Evolutionary conservation across 208 protist genomes (phyloP).

Genomic region (Borovskyia barvae): DNA sequence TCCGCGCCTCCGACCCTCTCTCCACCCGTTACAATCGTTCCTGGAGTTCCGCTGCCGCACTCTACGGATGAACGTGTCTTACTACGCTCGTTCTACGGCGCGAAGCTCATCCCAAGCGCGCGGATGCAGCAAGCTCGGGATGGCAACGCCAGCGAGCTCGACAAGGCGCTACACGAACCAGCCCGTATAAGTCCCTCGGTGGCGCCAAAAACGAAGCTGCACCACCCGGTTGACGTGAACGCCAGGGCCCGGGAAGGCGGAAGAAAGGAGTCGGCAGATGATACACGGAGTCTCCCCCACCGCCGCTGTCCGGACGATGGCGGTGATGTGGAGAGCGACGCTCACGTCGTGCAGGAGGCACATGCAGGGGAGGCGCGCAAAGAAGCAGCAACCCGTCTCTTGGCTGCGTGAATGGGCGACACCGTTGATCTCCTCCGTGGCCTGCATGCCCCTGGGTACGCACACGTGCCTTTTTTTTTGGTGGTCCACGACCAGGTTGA

Average conservation of each 20-base stretch:
- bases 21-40: conserved; percentile 1
- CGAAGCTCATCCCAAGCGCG: conserved; percentile 21
- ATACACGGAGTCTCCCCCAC: too few relatives aligned
- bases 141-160: conserved; percentile 8
- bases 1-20: neutral
- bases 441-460: neutral
- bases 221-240: too few relatives aligned
- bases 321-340: neutral
- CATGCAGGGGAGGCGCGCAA: neutral
- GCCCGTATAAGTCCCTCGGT: too few relatives aligned
- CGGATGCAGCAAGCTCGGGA: conserved; percentile 16
- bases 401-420: conserved; percentile 12
- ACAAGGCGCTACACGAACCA: too few relatives aligned
- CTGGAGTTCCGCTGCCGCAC: conserved; percentile 22
- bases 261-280: too few relatives aligned
- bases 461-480: conserved; percentile 17
- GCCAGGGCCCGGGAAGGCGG: too few relatives aligned
- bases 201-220: too few relatives aligned
- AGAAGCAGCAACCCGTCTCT: neutral
- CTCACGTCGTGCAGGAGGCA: neutral
- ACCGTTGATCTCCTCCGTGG: conserved; percentile 15
- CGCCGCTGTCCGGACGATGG: too few relatives aligned
- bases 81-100: conserved; percentile 20
- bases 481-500: conserved; percentile 22
- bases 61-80: conserved; percentile 12